These are phyloP conservation scores for Penicillium sp. DNA, from an alignment of 2,329 filamentous ascomycete species.

Conservation along the genomic window DNA sequence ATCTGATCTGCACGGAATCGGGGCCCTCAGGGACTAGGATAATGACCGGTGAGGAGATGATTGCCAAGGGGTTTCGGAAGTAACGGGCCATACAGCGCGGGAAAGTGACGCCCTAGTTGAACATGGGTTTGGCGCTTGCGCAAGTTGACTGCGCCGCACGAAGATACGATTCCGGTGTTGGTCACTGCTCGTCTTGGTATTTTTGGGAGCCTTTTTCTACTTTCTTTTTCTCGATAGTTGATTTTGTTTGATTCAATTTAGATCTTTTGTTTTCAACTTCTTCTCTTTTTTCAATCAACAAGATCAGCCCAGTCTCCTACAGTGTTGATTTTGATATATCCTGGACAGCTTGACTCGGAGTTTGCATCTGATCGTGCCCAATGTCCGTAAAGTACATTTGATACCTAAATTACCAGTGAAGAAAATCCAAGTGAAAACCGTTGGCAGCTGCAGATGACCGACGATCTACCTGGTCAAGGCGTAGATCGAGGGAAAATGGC, in stretches of 20 bases:
- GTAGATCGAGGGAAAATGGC: slow-evolving; percentile 11
- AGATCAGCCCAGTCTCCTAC: too few species aligned
- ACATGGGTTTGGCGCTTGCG: slow-evolving; percentile 7
- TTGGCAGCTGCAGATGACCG: slow-evolving; percentile 21
- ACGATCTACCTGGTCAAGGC: slow-evolving; percentile 13
- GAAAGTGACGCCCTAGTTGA: not conserved
- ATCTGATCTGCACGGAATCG: slow-evolving; percentile 29
- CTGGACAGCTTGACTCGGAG: not conserved
- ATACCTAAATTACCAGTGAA: slow-evolving; percentile 9
- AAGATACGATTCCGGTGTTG: slow-evolving; percentile 3
- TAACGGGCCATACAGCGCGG: slow-evolving; percentile 7
- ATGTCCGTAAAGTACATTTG: not conserved
- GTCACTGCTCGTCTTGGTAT: not conserved
- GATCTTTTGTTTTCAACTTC: too few species aligned
- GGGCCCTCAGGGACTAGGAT: slow-evolving; percentile 16
- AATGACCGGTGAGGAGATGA: slow-evolving; percentile 1
- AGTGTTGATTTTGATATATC: too few species aligned
- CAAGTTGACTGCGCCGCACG: slow-evolving; percentile 15
- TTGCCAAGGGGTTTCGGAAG: slow-evolving; percentile 10
- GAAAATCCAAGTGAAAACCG: slow-evolving; percentile 17
- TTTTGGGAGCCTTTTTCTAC: not conserved
- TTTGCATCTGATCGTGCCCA: too few species aligned
- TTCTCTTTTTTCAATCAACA: too few species aligned
- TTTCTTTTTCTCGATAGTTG: not conserved
- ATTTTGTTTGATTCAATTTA: not conserved